Evolutionary conservation across 306 rosid species (phyloP).

Genomic region (Cicer bijugum): DNA sequence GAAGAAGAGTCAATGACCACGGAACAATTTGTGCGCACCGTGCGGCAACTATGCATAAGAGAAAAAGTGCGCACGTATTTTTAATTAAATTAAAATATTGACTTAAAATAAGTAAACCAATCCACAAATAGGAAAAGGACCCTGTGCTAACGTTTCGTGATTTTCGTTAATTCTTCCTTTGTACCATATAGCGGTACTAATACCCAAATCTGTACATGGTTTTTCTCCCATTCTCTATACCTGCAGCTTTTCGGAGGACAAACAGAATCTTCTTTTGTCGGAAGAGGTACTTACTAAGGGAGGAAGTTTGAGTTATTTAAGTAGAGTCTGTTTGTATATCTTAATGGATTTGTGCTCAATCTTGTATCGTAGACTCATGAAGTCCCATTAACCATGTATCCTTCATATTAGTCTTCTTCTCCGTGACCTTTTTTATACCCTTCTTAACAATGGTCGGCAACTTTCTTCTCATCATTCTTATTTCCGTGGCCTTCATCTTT

Average conservation of each 20-base stretch:
- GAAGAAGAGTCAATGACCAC: too few species aligned
- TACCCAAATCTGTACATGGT: not conserved
- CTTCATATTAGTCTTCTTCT: not conserved
- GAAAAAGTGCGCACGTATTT: too few species aligned
- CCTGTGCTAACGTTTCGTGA: too few species aligned
- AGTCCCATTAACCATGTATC: not conserved
- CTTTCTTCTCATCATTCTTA: not conserved
- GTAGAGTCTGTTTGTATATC: conserved; percentile 7
- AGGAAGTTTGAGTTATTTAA: conserved; percentile 13
- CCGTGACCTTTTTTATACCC: conserved; percentile 1
- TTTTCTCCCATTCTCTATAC: conserved; percentile 9
- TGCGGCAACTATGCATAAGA: too few species aligned
- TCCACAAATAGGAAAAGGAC: too few species aligned
- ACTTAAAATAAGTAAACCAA: too few species aligned
- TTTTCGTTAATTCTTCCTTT: too few species aligned
- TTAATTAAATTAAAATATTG: too few species aligned
- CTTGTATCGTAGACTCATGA: conserved; percentile 14
- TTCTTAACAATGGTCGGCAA: not conserved
- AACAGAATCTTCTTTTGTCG: conserved; percentile 3
- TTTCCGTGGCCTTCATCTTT: conserved; percentile 8
- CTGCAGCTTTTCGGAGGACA: not conserved
- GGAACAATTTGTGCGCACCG: too few species aligned
- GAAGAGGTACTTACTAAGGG: not conserved
- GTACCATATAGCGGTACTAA: not conserved
- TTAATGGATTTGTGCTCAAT: conserved; percentile 9